Evolutionary conservation across 306 rosid genomes (phyloP), one percentile per base, ranked within the genome.

Genomic region (Fragaria vesca): DNA sequence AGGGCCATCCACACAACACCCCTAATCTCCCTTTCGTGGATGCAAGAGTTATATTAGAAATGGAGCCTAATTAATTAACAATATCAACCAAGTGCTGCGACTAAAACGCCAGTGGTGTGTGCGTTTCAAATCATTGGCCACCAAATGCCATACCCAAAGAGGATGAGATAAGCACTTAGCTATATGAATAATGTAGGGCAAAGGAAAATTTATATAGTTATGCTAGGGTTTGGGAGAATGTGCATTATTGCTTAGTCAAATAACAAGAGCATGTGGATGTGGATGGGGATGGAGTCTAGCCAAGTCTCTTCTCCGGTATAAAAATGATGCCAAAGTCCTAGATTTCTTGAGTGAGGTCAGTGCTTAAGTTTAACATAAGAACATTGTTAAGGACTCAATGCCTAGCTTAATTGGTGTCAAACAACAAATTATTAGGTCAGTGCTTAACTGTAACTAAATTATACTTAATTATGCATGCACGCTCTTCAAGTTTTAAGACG

Each of bases 231-330:
- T 36, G 76, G 68, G 67, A 62, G 58, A 73, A 76, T 62, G 75
- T 71, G 80, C 65, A 76, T 65, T 65, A 28, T 81, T 84, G 15
- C 82, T 75, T 78, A 52, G 84, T 82, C 78, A 70, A 67, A 69
- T 36, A 21, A 48, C 80, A 79, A 76, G 48, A 66, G 71, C 26
- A 66, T 66, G 15, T 66, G 50, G 69, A 63, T 6, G 69, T 15
- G 46, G 16, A 40, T 84, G 92, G 83, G 89, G 67, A 88, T 87
- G 88, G 89, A 92, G 93, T 85, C 24, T 52, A 52, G 58, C 80
- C 72, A 58, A 66, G 83, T 79, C 82, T 81, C 69, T 77, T 78
- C 74, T 68, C 51, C 34, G 13, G 16, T 8, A 38, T 66, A 3
- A 38, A 66, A 66, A 66, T 66, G 48, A 66, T 66, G 20, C 30